Conservation (phyloP, 352 stramenopile species). For the Pythium monospermum region DNA sequence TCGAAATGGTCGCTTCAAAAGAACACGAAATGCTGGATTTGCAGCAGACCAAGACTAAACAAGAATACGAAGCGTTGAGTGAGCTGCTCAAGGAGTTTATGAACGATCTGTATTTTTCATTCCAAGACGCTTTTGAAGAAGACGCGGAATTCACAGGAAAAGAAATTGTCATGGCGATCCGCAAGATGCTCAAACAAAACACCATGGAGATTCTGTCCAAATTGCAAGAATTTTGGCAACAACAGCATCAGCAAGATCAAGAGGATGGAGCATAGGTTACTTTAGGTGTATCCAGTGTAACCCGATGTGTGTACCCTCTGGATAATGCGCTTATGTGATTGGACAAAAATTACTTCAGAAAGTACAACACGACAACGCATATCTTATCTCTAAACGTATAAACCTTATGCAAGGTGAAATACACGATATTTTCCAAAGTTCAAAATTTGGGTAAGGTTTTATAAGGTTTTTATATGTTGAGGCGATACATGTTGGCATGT, state of each 20-base stretch:
- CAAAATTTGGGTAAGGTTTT: not conserved
- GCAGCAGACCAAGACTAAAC: slow-evolving; percentile 38
- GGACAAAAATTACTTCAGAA: not conserved
- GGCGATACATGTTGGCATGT: slow-evolving; percentile 6
- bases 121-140: slow-evolving; percentile 81
- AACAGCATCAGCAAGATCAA: slow-evolving; percentile 24
- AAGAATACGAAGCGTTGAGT: slow-evolving; percentile 53
- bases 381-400: not conserved
- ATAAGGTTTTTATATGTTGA: not conserved
- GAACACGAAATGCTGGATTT: slow-evolving; percentile 45
- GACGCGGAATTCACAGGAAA: slow-evolving; percentile 79
- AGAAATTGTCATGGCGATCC: slow-evolving; percentile 75
- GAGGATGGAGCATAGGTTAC: not conserved
- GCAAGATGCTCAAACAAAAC: slow-evolving; percentile 83
- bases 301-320: not conserved
- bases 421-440: no score
- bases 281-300: not conserved
- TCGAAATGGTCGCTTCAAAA: slow-evolving; percentile 43
- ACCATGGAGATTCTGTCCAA: slow-evolving; percentile 73
- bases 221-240: slow-evolving; percentile 68
- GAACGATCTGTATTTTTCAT: slow-evolving; percentile 87
- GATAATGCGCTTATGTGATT: no score
- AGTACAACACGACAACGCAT: not conserved
- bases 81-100: slow-evolving; percentile 82
- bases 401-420: slow-evolving; percentile 13